Evolutionary conservation across 1,284 basidiomycete genomes (phyloP), one percentile per base, ranked within the genome.

Genomic region (Ceratobasidium sp.): DNA sequence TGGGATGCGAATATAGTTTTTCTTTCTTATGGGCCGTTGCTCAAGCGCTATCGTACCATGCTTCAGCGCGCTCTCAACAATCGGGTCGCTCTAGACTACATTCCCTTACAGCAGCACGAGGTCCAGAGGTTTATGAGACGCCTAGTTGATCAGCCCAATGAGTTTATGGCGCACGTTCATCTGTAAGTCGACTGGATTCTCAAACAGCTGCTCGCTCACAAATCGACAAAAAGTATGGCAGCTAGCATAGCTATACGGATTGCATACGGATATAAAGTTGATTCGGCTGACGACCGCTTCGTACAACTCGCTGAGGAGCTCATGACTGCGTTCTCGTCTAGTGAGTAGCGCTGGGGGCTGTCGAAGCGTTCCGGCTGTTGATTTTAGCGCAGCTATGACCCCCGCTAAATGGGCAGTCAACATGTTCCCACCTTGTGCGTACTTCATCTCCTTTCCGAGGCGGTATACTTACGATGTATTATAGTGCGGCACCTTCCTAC

Each of bases 251-350:
- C 42, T 12, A 10, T 49, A 15, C 15, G 66, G 3, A 28, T 68
- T 2, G 44, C 49, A 68, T 68, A 68, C 51, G 66, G 66, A 18
- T 68, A 68, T 46, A 53, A 49, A n/a, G 42, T 68, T 23, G 46
- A 68, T 5, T 68, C 66, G 9, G 5, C 20, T n/a, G 42, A 68
- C 2, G 66, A 68, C 26, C 66, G n/a, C 7, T 68, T 49, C n/a
- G 23, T 68, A 15, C 12, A 51, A 53, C 49, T n/a, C 4, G 66
- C 66, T n/a, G 66, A 68, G 49, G 20, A 68, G n/a, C n/a, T 15
- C 18, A 51, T 51, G 49, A 15, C 6, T 2, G 66, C 20, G 13
- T 46, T 68, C 42, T 26, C n/a, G 10, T 42, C 49, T 12, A 18
- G 66, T 68, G 26, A 3, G 66, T 4, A 18, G 18, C 13, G 5